Evolutionary conservation across 495 filamentous ascomycete genomes (phyloP).

Genomic region (Trichoderma orchidacearum): DNA sequence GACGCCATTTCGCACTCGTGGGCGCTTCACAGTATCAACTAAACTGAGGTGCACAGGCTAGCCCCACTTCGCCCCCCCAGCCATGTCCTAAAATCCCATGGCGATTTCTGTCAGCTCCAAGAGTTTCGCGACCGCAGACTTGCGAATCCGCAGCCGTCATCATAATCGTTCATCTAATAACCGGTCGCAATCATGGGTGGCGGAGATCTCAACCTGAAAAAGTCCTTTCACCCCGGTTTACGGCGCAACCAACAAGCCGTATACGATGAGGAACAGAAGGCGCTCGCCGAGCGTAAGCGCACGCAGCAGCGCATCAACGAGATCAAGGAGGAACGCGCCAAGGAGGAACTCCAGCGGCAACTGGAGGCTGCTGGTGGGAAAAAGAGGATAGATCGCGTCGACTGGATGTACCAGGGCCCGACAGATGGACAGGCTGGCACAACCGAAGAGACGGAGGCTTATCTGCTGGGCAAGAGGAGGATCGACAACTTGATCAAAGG

Average conservation of each 20-base stretch:
- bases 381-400: slow-evolving; percentile 62
- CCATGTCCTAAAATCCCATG: background rate
- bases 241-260: slow-evolving; percentile 73
- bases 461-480: slow-evolving; percentile 79
- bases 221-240: slow-evolving; percentile 86
- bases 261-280: slow-evolving; percentile 78
- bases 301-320: slow-evolving; percentile 78
- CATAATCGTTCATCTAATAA: background rate
- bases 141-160: background rate
- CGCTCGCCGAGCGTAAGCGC: slow-evolving; percentile 88
- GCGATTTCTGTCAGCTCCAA: background rate
- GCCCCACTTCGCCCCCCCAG: background rate
- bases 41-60: no score
- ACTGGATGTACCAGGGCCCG: slow-evolving; percentile 96
- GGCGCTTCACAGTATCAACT: no score
- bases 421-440: slow-evolving; percentile 66
- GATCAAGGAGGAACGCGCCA: slow-evolving; percentile 81
- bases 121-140: no score
- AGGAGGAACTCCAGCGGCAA: slow-evolving; percentile 80
- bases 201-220: slow-evolving; percentile 88
- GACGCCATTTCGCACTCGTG: no score
- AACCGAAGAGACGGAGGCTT: slow-evolving; percentile 87
- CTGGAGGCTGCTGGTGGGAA: slow-evolving; percentile 80
- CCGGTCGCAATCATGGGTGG: slow-evolving; percentile 50
- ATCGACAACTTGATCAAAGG: slow-evolving; percentile 85